phyloP scores from a whole-genome alignment of 2,329 filamentous ascomycete genomes.

The Emericellopsis atlantica region DNA sequence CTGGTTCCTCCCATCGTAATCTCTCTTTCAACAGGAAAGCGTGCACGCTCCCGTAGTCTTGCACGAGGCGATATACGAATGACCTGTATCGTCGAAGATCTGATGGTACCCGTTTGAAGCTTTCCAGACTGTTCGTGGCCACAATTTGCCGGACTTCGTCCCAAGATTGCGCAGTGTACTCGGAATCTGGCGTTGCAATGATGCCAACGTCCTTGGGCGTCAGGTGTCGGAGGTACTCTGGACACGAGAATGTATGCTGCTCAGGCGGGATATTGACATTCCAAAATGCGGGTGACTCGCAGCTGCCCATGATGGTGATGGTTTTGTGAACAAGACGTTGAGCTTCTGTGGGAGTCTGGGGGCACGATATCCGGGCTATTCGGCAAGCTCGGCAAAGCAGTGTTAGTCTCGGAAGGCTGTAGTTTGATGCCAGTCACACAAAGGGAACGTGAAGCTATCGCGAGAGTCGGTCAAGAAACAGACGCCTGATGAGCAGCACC shows the following conservation, averaged over 20 bases:
- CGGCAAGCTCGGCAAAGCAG: neutral
- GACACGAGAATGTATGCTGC: conserved; percentile 54
- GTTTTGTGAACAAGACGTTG: neutral
- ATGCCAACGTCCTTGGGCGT: conserved; percentile 57
- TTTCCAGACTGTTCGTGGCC: conserved; percentile 53
- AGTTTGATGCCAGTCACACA: too few relatives aligned
- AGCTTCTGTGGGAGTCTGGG: neutral
- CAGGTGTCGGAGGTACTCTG: conserved; percentile 52
- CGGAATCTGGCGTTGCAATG: conserved; percentile 55
- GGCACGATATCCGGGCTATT: neutral
- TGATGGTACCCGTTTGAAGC: conserved; percentile 65
- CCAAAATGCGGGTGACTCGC: conserved; percentile 52
- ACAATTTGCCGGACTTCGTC: conserved; percentile 52
- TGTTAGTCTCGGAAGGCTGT: too few relatives aligned
- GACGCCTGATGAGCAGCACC: too few relatives aligned
- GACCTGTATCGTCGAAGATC: conserved; percentile 67
- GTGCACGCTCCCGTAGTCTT: conserved; percentile 64
- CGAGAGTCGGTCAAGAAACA: too few relatives aligned
- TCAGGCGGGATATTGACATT: conserved; percentile 61
- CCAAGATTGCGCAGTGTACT: conserved; percentile 58
- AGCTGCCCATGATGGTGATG: conserved; percentile 18
- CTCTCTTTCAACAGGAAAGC: conserved; percentile 61
- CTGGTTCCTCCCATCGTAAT: conserved; percentile 51
- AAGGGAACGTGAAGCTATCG: too few relatives aligned
- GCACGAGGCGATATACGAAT: conserved; percentile 51